Evolutionary conservation across 306 rosid genomes (phyloP), one percentile per base, ranked within the genome.

Genomic region (Prunus mongolica): DNA sequence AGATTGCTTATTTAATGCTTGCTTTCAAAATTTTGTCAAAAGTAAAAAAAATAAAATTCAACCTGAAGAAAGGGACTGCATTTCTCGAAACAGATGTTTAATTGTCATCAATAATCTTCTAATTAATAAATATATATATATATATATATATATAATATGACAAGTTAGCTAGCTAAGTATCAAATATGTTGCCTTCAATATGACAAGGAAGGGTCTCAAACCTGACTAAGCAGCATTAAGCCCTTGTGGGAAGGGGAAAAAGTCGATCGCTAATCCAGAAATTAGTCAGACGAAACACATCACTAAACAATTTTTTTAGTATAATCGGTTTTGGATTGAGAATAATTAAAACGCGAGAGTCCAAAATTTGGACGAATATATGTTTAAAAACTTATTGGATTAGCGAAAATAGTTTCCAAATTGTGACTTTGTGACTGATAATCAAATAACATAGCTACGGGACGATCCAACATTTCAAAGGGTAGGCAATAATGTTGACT

Each of bases 401-500:
- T 30, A 7, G 20, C 34, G 16, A 4, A 60, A 60, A 24, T 24
- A 5, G 34, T 25, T 24, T 60, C 32, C 22, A 8, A 7, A 62
- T 14, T 62, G 22, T 28, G 67, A 28, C 5, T 58, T 8, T 12
- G 61, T n/a, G 20, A 20, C 6, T 25, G 15, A 4, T 58, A 22
- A 60, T 25, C 34, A 24, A 60, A 60, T 24, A 60, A 12, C 12
- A 25, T 25, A 60, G 3, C 2, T 5, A 58, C 4, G 34, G 65
- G 28, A 24, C 19, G 45, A 15, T 79, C 45, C 44, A 38, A 38
- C 9, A 38, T 38, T 38, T 38, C 18, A 56, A 77, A 28, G 56
- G 28, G 24, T 61, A 79, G 69, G 32, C 67, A 67, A 69, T 38
- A 12, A 56, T 64, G 61, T 70, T 56, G 83, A 79, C 69, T 18